Percentiles rank a stretch among this genome's conserved stretches.
These are phyloP conservation scores for Lentinula sp. DNA, from an alignment of 768 basidiomycete genomes.

Conservation along the genomic window DNA sequence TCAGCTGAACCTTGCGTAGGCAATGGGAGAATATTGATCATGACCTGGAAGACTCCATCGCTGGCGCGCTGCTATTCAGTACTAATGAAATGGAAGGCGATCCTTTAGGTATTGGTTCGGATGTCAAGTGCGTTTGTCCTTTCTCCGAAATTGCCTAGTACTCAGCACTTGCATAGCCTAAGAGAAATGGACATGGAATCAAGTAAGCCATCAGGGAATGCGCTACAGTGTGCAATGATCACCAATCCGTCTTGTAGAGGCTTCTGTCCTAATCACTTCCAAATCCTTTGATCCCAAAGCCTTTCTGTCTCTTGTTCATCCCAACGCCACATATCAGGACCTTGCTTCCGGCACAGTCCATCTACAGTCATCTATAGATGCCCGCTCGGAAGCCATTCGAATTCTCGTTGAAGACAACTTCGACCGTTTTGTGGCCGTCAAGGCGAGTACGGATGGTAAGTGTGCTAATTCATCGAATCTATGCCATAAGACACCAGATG, in stretches of 20 bases:
- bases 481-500: neutral
- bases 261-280: constrained; percentile 78
- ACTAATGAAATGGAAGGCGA: constrained; percentile 60
- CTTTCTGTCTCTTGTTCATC: constrained; percentile 87
- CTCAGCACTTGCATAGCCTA: constrained; percentile 31
- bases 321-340: constrained; percentile 92
- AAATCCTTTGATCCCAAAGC: constrained; percentile 96
- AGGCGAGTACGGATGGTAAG: constrained; percentile 91
- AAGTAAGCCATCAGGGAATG: constrained; percentile 36
- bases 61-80: constrained; percentile 55
- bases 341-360: constrained; percentile 71
- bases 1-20: constrained; percentile 29
- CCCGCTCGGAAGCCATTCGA: constrained; percentile 89
- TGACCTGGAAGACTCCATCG: constrained; percentile 72
- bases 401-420: constrained; percentile 97
- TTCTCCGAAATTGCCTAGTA: neutral
- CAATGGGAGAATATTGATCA: constrained; percentile 90
- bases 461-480: neutral
- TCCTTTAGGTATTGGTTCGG: constrained; percentile 70
- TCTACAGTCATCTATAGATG: constrained; percentile 76
- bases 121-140: constrained; percentile 45
- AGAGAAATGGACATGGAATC: constrained; percentile 72
- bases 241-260: constrained; percentile 38
- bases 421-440: constrained; percentile 95
- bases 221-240: neutral